Evolutionary conservation across 495 filamentous ascomycete genomes (phyloP).

Genomic region (Penicillium pancosmium): DNA sequence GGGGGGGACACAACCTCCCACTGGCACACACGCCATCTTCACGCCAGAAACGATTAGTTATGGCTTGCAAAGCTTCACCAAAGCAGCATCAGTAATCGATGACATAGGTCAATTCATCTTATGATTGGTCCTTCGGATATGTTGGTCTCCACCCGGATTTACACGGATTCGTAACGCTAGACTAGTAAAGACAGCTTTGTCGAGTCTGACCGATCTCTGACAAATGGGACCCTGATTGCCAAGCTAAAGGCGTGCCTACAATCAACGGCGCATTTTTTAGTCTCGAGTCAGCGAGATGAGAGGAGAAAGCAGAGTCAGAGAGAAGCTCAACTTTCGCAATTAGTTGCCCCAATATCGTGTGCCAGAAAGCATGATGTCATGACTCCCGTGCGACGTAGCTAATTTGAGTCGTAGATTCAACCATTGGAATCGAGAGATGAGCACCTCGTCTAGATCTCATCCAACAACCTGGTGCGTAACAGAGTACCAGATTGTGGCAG

Average conservation of each 20-base stretch:
- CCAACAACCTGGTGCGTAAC: too few relatives aligned
- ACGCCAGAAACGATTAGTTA: constrained; percentile 13
- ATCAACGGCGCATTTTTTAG: neutral
- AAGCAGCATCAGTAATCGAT: constrained; percentile 40
- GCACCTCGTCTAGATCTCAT: too few relatives aligned
- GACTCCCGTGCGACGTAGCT: too few relatives aligned
- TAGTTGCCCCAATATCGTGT: neutral
- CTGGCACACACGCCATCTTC: neutral
- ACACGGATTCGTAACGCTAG: constrained; percentile 3
- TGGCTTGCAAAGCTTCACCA: constrained; percentile 19
- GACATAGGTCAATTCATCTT: constrained; percentile 25
- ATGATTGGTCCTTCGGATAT: constrained; percentile 17
- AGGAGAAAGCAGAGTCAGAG: neutral
- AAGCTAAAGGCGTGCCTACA: neutral
- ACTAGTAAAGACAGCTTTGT: constrained; percentile 14
- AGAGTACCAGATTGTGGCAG: constrained; percentile 1
- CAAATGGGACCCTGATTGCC: constrained; percentile 28
- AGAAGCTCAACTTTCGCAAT: neutral
- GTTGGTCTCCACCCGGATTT: constrained; percentile 17
- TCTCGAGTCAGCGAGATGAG: too few relatives aligned
- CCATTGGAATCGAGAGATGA: too few relatives aligned
- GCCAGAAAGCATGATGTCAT: constrained; percentile 16
- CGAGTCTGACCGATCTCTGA: constrained; percentile 43
- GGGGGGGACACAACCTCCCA: neutral
- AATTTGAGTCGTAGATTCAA: too few relatives aligned